Evolutionary conservation across 2,329 filamentous ascomycete species (phyloP), one percentile per base, ranked within the genome.

Genomic region (Xylaria sp.): DNA sequence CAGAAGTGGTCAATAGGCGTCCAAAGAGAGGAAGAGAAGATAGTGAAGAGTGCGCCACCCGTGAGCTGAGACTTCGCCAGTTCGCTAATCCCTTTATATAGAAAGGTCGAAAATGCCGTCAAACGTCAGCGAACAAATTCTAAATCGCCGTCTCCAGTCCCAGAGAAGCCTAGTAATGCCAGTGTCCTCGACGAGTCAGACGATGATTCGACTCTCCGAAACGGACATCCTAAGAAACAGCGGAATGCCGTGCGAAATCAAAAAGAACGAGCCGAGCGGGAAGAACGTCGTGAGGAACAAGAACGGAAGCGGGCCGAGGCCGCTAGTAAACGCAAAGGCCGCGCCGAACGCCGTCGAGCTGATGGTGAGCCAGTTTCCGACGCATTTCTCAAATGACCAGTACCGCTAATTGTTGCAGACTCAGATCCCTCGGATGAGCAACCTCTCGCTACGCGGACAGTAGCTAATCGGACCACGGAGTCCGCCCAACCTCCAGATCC

Each of bases 101-200:
- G 94, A 74, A 91, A 91, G 78, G 89, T 88, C 67, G 87, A 90
- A 72, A 88, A 85, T 69, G 33, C 33, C 10, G 82, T 88, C 58
- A 98, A 98, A 83, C 88, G 95, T 73, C 94, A 94, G 79, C 90
- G 95, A 63, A 98, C 94, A 31, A 87, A 86, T 68, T 97, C 94
- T 2, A 90, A 89, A 56, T 94, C 93, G 3, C 86, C 87, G 33
- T 89, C 91, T 0, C 88, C 90, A 69, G 75, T 84, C 70, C 77
- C 83, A 64, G 84, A 90, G 75, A 79, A 83, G 78, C 77, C 82
- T 58, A 81, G 18, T 46, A 18, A 80, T 75, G 80, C 82, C 36
- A 83, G 81, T 57, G 82, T 82, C 5, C 84, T 84, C 31, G 86
- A 91, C 64, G 91, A 92, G 43, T 95, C 93, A 0, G 94, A 86